Evolutionary conservation across 169 alveolate species (phyloP), one percentile per base, ranked within the genome.

Genomic region (Cryptosporidium viatorum): DNA sequence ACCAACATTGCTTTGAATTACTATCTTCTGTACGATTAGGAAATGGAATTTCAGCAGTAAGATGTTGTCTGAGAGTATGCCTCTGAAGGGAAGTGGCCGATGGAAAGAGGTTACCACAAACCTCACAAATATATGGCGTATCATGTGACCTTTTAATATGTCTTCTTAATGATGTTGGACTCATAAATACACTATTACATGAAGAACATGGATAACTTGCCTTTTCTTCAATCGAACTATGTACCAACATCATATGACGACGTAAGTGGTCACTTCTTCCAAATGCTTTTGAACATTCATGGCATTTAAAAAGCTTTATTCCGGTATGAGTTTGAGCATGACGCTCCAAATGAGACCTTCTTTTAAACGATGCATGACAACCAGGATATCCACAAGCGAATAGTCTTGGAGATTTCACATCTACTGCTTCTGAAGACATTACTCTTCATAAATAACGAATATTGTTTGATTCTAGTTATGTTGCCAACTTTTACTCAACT

Each of bases 281-380:
- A 41, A 80, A 80, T 37, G 89, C 89, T 29, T 80, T 80, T 6
- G 89, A 80, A 37, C 89, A 80, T 80, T 80, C 89, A 48, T 80
- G 89, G 31, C 89, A 80, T 80, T 80, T 80, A 65, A 80, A 80
- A 26, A 80, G 75, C 75, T 80, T 80, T 62, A 80, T 80, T 62
- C 89, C 89, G 1, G 89, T 80, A 80, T 80, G 89, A 41, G 89
- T 80, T 80, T 80, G 89, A 65, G 89, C 89, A 43, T 80, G 89
- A 41, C 89, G 89, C 45, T 80, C 89, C 37, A 80, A 41, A 52
- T 80, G 89, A 65, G 89, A 80, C 48, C 89, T 59, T 65, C 89
- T 80, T 67, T 80, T 80, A 80, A 80, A 80, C 29, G 89, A 80
- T 58, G 89, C 89, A 80, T 80, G 89, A 65, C 89, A 80, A 23